Evolutionary conservation across 2,329 filamentous ascomycete species (phyloP), one percentile per base, ranked within the genome.

Genomic region (Aspergillus sp.): DNA sequence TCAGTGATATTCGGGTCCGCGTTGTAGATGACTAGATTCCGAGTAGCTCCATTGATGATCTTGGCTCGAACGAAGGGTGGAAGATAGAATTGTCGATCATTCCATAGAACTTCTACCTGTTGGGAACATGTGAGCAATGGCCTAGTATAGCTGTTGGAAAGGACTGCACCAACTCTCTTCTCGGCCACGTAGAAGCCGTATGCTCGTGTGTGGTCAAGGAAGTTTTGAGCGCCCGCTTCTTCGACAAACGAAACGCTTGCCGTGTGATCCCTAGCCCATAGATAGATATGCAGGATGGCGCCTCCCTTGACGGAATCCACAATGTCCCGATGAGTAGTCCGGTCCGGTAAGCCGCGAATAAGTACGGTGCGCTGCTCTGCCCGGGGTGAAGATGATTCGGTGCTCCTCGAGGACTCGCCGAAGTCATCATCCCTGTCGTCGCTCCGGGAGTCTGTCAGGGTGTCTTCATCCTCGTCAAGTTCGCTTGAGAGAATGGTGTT

Each of bases 191-290:
- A 90, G 55, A 95, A 72, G 64, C 89, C 89, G 62, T 89, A 82
- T 34, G 82, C 83, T 71, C 86, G 89, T 23, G 84, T 82, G 74
- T 91, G 83, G 0, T 85, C 81, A 53, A 89, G 81, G 72, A 92
- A 95, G 0, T 85, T 83, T 30, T 79, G 76, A n/a, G 89, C 89
- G 60, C 87, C 84, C 22, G 82, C 79, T 38, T 84, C 84, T 54
- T 87, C 82, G 7, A 91, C 80, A 71, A 95, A 95, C 0, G 91
- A 91, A 2, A 95, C 81, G 47, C 83, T 84, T 4, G 87, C 90
- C 49, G 79, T 80, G 34, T 84, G 84, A 55, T 92, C 87, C 47
- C 84, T 76, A 8, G 68, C 71, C 34, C 87, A 85, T 52, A 93
- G 68, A 67, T 85, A 89, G 46, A 94, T 79, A 65, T 92, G 89